Base-by-base conservation (phyloP, 23 red algal species). In the Cyanidioschyzon merolae region DNA sequence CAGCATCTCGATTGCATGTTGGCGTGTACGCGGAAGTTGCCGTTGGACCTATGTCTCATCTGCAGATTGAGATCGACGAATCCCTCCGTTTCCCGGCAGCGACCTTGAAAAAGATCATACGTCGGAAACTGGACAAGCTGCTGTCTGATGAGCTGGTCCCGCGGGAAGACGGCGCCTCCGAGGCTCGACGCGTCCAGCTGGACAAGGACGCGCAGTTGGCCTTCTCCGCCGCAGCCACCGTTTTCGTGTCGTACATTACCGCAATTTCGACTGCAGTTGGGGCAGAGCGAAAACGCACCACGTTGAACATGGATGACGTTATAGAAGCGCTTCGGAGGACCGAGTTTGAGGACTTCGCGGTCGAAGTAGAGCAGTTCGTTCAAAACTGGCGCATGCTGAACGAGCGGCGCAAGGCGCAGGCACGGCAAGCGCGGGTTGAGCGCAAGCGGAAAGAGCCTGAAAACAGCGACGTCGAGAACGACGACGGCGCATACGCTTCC, bases 161-260 rank as follows among this genome's bases (percentile, higher is more conserved):
- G 16, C 16, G 3, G 32, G 63, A 71, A 27, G n/a, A 25, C 2
- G 63, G 63, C 12, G 12, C 63, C 63, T 25, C 32, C n/a, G 63
- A 71, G 63, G 63, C 63, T 3, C 7, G 30, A 32, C 63, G 63
- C 12, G 21, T 71, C 16, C 32, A 32, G 63, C 30, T 71, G 32
- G 63, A 71, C 7, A 71, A 32, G 63, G 63, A 71, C 63, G 63
- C 63, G n/a, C 21, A 32, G 63, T 71, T 71, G 63, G 63, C 63
- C 7, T 71, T 25, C 29, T 71, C 63, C 12, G 63, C 63, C 2
- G 21, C 63, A 3, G 63, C 32, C 63, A 71, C 63, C 12, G 63
- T 71, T 25, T 71, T 71, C 30, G 63, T 71, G 63, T 71, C 63
- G 12, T 71, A 71, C 29, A 32, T 71, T 7, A 71, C 63, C 7